Conservation (phyloP, 1,139 yeast species). For the Wickerhamiella infanticola region DNA sequence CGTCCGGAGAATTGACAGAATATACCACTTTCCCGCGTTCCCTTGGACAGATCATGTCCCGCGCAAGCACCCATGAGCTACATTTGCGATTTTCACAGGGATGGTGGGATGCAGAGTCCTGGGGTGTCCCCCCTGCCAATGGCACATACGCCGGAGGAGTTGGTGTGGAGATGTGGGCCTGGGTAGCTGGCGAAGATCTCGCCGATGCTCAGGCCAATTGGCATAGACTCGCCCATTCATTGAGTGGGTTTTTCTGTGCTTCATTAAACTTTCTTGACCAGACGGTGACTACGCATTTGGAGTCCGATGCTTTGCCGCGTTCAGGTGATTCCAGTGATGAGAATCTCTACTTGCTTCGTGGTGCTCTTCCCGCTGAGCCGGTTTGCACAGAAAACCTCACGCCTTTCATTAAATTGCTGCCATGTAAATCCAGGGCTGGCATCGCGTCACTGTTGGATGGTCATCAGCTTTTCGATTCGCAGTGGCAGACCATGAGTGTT, state of each 20-base stretch:
- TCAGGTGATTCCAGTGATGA: constrained; percentile 13
- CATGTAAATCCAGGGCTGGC: constrained; percentile 89
- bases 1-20: constrained; percentile 29
- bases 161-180: constrained; percentile 90
- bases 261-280: constrained; percentile 79
- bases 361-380: constrained; percentile 89
- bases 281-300: constrained; percentile 57
- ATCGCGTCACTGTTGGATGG: constrained; percentile 77
- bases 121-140: constrained; percentile 69
- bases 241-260: constrained; percentile 92
- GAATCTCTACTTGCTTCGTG: constrained; percentile 45
- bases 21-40: constrained; percentile 69
- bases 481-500: constrained; percentile 89
- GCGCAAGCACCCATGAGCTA: constrained; percentile 54
- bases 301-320: constrained; percentile 16
- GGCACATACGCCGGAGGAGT: constrained; percentile 79
- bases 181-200: constrained; percentile 47
- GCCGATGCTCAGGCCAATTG: constrained; percentile 49
- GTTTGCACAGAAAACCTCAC: constrained; percentile 95
- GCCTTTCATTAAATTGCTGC: constrained; percentile 77
- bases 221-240: constrained; percentile 54
- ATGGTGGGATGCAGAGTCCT: constrained; percentile 80
- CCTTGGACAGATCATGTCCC: constrained; percentile 58
- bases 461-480: constrained; percentile 86
- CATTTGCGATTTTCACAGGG: constrained; percentile 86